These are phyloP conservation scores for Candolleomyces eurysporus DNA, from an alignment of 768 basidiomycete genomes.

Conservation along the genomic window DNA sequence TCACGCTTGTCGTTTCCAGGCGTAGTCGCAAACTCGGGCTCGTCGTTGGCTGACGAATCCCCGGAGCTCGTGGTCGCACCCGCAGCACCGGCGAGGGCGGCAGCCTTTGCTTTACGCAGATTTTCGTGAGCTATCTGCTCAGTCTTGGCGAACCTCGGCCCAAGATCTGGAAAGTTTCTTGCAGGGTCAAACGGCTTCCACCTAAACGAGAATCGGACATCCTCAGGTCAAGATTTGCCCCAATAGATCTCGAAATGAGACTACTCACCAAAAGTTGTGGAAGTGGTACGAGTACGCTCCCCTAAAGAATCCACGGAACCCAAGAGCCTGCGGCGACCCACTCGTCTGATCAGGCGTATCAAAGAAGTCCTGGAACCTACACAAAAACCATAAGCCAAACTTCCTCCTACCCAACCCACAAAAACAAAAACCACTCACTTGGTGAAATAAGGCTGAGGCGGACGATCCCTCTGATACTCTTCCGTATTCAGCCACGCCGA, in stretches of 20 bases:
- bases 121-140: constrained; percentile 62
- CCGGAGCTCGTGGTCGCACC: constrained; percentile 8
- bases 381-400: constrained; percentile 3
- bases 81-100: constrained; percentile 12
- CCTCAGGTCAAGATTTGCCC: no score
- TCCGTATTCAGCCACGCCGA: constrained; percentile 95
- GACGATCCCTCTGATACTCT: constrained; percentile 83
- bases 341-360: constrained; percentile 66
- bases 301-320: constrained; percentile 89
- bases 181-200: constrained; percentile 90
- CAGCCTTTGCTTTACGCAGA: constrained; percentile 29
- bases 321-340: constrained; percentile 79
- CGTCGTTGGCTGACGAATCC: constrained; percentile 10
- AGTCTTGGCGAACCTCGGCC: constrained; percentile 68
- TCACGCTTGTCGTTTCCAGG: constrained; percentile 65
- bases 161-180: constrained; percentile 91
- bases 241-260: not conserved
- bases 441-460: constrained; percentile 89
- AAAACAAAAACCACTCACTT: constrained; percentile 45
- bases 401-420: not conserved
- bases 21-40: constrained; percentile 31
- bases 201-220: constrained; percentile 42
- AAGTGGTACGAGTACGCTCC: constrained; percentile 94
- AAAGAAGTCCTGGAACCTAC: constrained; percentile 81
- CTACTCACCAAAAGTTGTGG: constrained; percentile 83